phyloP scores from a whole-genome alignment of 768 basidiomycete species.

The Rhodotorula paludigena region DNA sequence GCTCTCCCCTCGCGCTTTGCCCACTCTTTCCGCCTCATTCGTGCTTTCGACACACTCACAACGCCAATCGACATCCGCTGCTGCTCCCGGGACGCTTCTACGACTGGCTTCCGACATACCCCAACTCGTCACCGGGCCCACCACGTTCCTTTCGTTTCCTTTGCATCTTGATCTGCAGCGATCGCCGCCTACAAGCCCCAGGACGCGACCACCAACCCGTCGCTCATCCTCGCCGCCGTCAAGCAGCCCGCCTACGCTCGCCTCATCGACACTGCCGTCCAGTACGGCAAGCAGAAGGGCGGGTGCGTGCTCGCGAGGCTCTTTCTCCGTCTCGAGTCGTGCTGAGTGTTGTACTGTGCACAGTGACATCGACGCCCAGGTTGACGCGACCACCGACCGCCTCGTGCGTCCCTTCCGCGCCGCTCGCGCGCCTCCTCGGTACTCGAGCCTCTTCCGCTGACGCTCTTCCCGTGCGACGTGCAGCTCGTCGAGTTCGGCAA shows the following conservation, averaged over 20 bases:
- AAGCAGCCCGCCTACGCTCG: conserved; percentile 79
- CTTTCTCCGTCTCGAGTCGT: not conserved
- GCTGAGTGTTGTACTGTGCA: not conserved
- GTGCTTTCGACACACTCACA: no score
- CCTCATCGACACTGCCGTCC: conserved; percentile 70
- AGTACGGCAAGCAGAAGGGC: conserved; percentile 73
- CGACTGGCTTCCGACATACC: no score
- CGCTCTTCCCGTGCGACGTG: not conserved
- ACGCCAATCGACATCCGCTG: no score
- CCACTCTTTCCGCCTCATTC: not conserved
- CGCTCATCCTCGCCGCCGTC: conserved; percentile 76
- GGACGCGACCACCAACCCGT: conserved; percentile 97
- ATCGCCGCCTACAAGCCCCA: conserved; percentile 97
- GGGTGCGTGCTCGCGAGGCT: conserved; percentile 49
- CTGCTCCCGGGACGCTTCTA: not conserved
- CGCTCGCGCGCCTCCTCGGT: not conserved
- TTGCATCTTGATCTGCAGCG: conserved; percentile 52
- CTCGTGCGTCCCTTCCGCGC: conserved; percentile 65
- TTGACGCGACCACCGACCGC: conserved; percentile 76
- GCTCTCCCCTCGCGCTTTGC: conserved; percentile 1
- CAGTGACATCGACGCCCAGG: conserved; percentile 63
- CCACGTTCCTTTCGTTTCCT: not conserved
- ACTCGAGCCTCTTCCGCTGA: not conserved
- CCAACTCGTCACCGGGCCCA: not conserved
- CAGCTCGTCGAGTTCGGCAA: conserved; percentile 97